A percentile compares a stretch with the other conserved stretches of the same genome.
These are phyloP conservation scores for Dalbergia oliveri DNA, from an alignment of 306 rosid species.

Conservation along the genomic window DNA sequence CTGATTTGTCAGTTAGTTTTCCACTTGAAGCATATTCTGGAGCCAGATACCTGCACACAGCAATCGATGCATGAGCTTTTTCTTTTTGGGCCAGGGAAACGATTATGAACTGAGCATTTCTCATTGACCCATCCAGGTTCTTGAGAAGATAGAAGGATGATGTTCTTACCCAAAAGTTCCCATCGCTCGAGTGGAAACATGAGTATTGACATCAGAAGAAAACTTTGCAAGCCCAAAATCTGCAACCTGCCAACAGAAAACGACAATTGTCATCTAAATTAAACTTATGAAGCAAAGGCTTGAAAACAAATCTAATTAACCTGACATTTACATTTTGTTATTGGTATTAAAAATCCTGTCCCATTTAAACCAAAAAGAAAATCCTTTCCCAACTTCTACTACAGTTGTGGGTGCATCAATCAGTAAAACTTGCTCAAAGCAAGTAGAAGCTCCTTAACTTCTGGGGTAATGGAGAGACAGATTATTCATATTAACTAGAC, in stretches of 20 bases:
- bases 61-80: conserved; percentile 34
- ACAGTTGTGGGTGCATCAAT: conserved; percentile 15
- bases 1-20: conserved; percentile 91
- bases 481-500: too few relatives aligned
- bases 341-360: neutral
- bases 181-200: conserved; percentile 97
- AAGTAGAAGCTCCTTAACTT: too few relatives aligned
- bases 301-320: neutral
- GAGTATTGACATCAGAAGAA: conserved; percentile 78
- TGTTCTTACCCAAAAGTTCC: conserved; percentile 89
- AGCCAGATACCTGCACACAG: conserved; percentile 69
- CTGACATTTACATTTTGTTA: neutral
- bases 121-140: conserved; percentile 14
- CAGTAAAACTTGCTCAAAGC: neutral
- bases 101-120: conserved; percentile 39
- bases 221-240: conserved; percentile 96
- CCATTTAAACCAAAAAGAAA: too few relatives aligned
- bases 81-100: neutral
- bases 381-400: neutral
- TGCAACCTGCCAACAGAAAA: conserved; percentile 69
- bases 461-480: too few relatives aligned
- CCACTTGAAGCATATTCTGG: conserved; percentile 97
- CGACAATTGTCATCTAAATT: neutral
- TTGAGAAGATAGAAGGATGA: conserved; percentile 38
- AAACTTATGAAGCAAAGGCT: neutral